Base-by-base conservation (phyloP, 2,329 filamentous ascomycete genomes). In the Polytolypa hystricis region DNA sequence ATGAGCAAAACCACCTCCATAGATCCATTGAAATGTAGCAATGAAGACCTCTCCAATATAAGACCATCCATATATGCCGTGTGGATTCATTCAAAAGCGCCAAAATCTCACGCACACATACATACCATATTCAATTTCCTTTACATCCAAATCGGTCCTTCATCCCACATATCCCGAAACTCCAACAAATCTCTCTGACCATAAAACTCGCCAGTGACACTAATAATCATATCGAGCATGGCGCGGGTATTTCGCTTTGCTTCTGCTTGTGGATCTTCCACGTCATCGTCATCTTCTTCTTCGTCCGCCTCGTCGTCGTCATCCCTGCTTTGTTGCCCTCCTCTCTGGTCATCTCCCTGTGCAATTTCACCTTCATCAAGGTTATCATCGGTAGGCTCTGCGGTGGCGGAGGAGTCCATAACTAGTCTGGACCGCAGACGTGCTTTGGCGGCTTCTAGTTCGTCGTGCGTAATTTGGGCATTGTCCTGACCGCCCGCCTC, bases 151-250 rank as follows among this genome's bases (percentile, higher is more conserved):
- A n/a, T 25, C 11, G 14, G 3, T 10, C 31, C 40, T 30, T 50
- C 50, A 23, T 52, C 44, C 69, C 72, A 75, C 12, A 60, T 40
- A 40, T 80, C 73, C 40, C 85, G 73, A 43, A 79, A 82, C 49
- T 82, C 77, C 33, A 95, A 70, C 43, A 95, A 61, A 58, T 96
- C 89, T 45, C 80, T 71, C 61, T 96, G 89, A 1, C 89, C 86
- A 60, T 87, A 96, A 46, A 83, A 77, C 60, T 94, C 86, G 49
- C 85, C 87, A 32, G 82, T 79, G 23, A 95, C 71, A 0, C 84
- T 91, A 47, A 95, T 66, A 36, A 95, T 84, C 84, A 93, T 93
- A 60, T 93, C 87, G 21, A 95, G 67, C 27, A 85, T 86, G n/a
- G 77, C 80, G 18, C 73, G 68, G 12, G 50, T 55, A 38, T 31